Evolutionary conservation across 805 yeast genomes (phyloP), one percentile per base, ranked within the genome.

Genomic region (Torulaspora indica): DNA sequence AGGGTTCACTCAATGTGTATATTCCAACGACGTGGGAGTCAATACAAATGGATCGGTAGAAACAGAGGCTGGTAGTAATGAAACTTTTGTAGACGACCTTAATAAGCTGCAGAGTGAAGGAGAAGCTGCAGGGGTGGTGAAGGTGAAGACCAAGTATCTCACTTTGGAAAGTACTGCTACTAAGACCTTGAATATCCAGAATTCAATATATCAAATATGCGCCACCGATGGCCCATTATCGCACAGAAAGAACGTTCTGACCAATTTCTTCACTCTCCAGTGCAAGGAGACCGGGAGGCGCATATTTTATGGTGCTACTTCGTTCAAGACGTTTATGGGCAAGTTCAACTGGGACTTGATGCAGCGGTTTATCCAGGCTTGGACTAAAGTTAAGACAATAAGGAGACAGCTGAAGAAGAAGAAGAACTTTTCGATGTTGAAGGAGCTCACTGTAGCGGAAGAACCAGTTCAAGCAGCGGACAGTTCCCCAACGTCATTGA

Each of bases 221-320:
- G 20, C 9, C 10, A 12, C 7, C 10, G 34, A 18, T 31, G n/a
- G 5, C 10, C 20, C 17, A 15, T 12, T 15, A 15, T 7, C 29
- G 7, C 24, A 40, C 30, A 40, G 47, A 22, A 25, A 29, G 18
- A 54, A 51, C 43, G 49, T 51, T 20, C 37, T 50, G 12, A 38
- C 47, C 15, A 31, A 51, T 35, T 47, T 40, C 24, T 43, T 48
- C 35, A 47, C 38, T 36, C 7, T 58, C 8, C 57, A 57, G 38
- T 36, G 43, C 4, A 55, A 61, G 42, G 34, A 52, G 7, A 40
- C 52, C n/a, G 66, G 59, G 5, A 52, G 67, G 34, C 40, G 47
- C 5, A 41, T 56, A 3, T 34, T 50, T 9, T 62, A 52, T 47
- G 69, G 69, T 0, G 60, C 66, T 4, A 65, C 69, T 2, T 55